Base-by-base conservation (phyloP, 2,329 filamentous ascomycete genomes). In the Aspergillaceae sp. region DNA sequence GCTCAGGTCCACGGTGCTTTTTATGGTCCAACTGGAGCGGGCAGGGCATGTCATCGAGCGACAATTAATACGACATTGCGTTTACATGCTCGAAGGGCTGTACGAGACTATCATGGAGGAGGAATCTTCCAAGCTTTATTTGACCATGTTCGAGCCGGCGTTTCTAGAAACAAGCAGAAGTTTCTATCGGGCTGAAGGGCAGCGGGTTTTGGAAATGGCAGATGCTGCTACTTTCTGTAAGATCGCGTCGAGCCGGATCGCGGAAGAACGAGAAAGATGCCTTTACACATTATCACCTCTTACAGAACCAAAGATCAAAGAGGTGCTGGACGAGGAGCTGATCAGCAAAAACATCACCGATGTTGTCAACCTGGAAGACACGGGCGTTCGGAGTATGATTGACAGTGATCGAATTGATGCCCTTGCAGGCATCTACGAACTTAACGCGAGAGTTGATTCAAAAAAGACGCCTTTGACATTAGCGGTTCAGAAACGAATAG, bases 21-120 rank as follows among this genome's bases (percentile, higher is more conserved):
- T 95, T 52, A 87, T 96, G 68, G 86, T 98, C 53, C 81, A 86
- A 50, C 89, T 96, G 82, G 92, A 97, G 65, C 78, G 92, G 29
- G 83, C 89, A 48, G 92, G 91, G 29, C 89, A 96, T 57, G 79
- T 87, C 9, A 90, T 97, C 50, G 87, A 97, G 64, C 83, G 86
- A 55, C 78, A 80, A 33, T 74, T 95, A 4, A 80, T 97, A 55
- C 85, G 87, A 54, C 84, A 86, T 43, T 91, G 87, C 62, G 79
- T 88, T 2, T 83, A 86, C 56, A 96, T 98, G 89, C 76, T 98
- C 4, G 91, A 94, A 61, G 81, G 81, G 5, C 74, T 98, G 0
- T 94, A 95, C 63, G 86, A 94, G 63, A 83, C 82, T 0, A 80
- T 89, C 47, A 77, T 82, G 3, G 89, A 95, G 60, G 78, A 80